These are phyloP conservation scores for Isabelozyma heimii DNA, from an alignment of 805 yeast genomes.

Conservation along the genomic window DNA sequence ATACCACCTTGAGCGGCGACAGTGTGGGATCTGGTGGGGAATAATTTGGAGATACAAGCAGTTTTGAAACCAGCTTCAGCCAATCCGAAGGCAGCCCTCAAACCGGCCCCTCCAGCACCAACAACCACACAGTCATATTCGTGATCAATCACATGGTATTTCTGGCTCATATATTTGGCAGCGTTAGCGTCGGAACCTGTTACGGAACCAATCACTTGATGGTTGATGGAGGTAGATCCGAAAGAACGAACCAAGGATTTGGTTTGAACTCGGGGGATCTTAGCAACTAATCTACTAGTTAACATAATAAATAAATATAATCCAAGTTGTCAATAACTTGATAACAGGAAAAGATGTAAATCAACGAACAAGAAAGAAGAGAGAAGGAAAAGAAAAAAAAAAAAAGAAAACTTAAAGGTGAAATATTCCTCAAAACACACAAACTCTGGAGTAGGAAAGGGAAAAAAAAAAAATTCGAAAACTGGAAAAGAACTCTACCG, in stretches of 20 bases:
- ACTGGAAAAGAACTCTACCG: no score
- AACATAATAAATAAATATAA: background rate
- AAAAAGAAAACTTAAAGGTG: no score
- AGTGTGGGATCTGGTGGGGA: constrained; percentile 98
- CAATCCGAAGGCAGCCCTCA: constrained; percentile 96
- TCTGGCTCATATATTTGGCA: constrained; percentile 47
- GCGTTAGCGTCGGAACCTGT: constrained; percentile 40
- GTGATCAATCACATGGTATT: constrained; percentile 92
- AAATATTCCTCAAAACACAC: background rate
- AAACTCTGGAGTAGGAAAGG: background rate
- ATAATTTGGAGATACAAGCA: constrained; percentile 94
- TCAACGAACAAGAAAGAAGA: background rate
- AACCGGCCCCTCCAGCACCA: constrained; percentile 99
- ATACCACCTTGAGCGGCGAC: constrained; percentile 99
- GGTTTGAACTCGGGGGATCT: background rate
- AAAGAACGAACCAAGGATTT: constrained; percentile 14
- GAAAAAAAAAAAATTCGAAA: no score
- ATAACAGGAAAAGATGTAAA: no score
- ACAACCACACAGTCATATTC: constrained; percentile 97
- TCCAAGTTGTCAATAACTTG: background rate
- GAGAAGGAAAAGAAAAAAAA: background rate
- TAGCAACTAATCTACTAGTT: background rate
- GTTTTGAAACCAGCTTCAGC: constrained; percentile 97
- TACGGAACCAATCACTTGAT: constrained; percentile 36
- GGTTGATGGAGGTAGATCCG: constrained; percentile 23